Percentiles rank a stretch among this genome's conserved stretches.
Evolutionary conservation across 495 filamentous ascomycete genomes (phyloP).

Genomic region (Penicillium bovifimosum): DNA sequence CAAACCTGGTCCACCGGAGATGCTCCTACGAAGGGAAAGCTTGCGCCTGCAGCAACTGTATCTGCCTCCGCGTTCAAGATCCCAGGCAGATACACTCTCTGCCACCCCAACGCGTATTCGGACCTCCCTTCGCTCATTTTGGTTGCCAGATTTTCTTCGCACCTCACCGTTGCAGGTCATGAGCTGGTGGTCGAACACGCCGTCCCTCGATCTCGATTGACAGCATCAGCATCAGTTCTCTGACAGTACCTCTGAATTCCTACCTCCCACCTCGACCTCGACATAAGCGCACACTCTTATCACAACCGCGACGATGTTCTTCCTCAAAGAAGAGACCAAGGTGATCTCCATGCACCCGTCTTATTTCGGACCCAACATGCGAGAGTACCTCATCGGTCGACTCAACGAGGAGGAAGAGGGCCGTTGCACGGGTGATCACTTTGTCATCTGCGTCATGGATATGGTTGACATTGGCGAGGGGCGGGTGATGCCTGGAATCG

Average conservation of each 20-base stretch:
- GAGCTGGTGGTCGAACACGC: conserved; percentile 12
- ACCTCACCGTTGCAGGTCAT: conserved; percentile 15
- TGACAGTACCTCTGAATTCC: neutral
- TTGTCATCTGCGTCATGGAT: conserved; percentile 95
- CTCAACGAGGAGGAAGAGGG: conserved; percentile 91
- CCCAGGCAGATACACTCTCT: conserved; percentile 13
- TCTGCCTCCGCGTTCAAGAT: conserved; percentile 8
- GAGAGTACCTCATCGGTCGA: conserved; percentile 77
- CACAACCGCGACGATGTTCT: conserved; percentile 65
- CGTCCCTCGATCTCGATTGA: conserved; percentile 14
- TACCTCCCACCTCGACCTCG: neutral
- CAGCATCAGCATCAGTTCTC: conserved; percentile 2
- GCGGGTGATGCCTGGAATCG: conserved; percentile 81
- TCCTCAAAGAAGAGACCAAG: conserved; percentile 91
- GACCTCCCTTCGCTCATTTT: conserved; percentile 5
- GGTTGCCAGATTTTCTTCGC: neutral
- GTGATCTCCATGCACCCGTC: conserved; percentile 91
- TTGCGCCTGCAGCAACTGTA: conserved; percentile 11
- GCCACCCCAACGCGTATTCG: neutral
- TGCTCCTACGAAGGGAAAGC: conserved; percentile 8
- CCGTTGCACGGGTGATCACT: conserved; percentile 85
- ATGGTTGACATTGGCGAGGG: conserved; percentile 88
- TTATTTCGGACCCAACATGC: conserved; percentile 88
- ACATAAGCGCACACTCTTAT: neutral
- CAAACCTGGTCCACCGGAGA: conserved; percentile 8